Percentiles rank a stretch among this genome's conserved stretches.
These are phyloP conservation scores for Calonectria montana DNA, from an alignment of 2,329 filamentous ascomycete species.

Conservation along the genomic window DNA sequence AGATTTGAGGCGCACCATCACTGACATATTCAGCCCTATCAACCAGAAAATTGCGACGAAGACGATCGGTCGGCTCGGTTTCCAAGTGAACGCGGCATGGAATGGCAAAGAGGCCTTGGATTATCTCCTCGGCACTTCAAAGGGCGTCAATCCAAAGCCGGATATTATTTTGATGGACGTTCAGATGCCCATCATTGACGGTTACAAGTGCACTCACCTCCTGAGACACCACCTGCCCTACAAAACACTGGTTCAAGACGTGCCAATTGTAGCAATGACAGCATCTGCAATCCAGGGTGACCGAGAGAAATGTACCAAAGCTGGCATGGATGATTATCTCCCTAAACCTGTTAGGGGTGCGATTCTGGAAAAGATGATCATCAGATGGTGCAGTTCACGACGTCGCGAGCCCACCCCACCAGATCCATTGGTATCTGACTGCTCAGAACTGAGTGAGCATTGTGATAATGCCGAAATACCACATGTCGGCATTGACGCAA, in stretches of 20 bases:
- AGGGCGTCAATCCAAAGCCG: slow-evolving; percentile 66
- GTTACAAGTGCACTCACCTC: slow-evolving; percentile 80
- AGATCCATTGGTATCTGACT: slow-evolving; percentile 53
- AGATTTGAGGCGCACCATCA: neutral
- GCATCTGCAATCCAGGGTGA: slow-evolving; percentile 83
- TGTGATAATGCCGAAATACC: slow-evolving; percentile 57
- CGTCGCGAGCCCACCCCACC: slow-evolving; percentile 38
- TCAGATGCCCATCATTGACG: slow-evolving; percentile 81
- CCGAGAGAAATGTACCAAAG: slow-evolving; percentile 76
- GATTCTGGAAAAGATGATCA: slow-evolving; percentile 76
- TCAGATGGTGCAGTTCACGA: slow-evolving; percentile 69
- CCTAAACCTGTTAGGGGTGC: slow-evolving; percentile 79
- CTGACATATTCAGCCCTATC: slow-evolving; percentile 60
- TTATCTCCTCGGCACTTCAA: slow-evolving; percentile 70
- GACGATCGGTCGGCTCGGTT: slow-evolving; percentile 79
- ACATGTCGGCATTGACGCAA: slow-evolving; percentile 48
- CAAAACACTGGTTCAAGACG: slow-evolving; percentile 66
- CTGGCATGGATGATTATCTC: slow-evolving; percentile 82
- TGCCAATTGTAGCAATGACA: slow-evolving; percentile 86
- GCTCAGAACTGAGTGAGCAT: slow-evolving; percentile 57
- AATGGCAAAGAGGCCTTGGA: slow-evolving; percentile 84
- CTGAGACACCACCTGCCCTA: slow-evolving; percentile 77
- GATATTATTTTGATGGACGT: slow-evolving; percentile 85
- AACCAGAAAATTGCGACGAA: slow-evolving; percentile 83
- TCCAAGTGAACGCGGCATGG: slow-evolving; percentile 77